A percentile compares a stretch with the other conserved stretches of the same genome.
Evolutionary conservation across 2,329 filamentous ascomycete species (phyloP).

Genomic region (Cercospora brassicicola): DNA sequence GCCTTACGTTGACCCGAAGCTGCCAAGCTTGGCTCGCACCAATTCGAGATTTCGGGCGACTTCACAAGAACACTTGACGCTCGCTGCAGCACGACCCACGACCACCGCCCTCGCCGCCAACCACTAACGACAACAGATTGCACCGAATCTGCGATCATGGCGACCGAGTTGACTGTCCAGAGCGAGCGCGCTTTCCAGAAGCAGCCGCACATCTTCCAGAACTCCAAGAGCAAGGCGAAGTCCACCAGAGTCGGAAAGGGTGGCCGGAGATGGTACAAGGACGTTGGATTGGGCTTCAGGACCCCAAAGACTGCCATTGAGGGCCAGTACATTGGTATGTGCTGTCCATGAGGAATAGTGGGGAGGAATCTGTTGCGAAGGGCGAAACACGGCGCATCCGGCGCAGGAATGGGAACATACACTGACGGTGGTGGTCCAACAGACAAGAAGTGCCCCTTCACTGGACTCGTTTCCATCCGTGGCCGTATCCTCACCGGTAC

Average conservation of each 20-base stretch:
- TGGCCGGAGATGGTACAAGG: constrained; percentile 98
- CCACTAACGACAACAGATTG: constrained; percentile 22
- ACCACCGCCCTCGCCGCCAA: constrained; percentile 13
- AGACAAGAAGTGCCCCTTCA: constrained; percentile 99
- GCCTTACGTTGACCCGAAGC: neutral
- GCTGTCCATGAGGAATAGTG: constrained; percentile 14
- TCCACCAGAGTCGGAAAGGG: constrained; percentile 81
- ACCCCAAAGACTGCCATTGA: constrained; percentile 99
- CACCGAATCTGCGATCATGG: constrained; percentile 66
- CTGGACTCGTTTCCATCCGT: constrained; percentile 97
- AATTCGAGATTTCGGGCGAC: constrained; percentile 9
- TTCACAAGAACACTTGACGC: constrained; percentile 4
- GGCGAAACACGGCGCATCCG: neutral
- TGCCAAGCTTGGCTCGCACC: constrained; percentile 6
- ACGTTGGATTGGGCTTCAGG: constrained; percentile 98
- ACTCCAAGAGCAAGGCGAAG: constrained; percentile 91
- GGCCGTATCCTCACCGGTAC: constrained; percentile 99
- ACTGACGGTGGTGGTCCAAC: constrained; percentile 30
- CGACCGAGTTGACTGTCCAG: constrained; percentile 98
- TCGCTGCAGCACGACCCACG: constrained; percentile 8
- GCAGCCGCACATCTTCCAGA: constrained; percentile 99
- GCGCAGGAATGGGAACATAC: constrained; percentile 14
- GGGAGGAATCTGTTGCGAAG: constrained; percentile 9
- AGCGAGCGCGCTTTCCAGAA: constrained; percentile 99
- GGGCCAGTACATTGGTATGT: constrained; percentile 96